Conservation (phyloP, 108 stramenopile genomes). For the Discostella pseudostelligera region DNA sequence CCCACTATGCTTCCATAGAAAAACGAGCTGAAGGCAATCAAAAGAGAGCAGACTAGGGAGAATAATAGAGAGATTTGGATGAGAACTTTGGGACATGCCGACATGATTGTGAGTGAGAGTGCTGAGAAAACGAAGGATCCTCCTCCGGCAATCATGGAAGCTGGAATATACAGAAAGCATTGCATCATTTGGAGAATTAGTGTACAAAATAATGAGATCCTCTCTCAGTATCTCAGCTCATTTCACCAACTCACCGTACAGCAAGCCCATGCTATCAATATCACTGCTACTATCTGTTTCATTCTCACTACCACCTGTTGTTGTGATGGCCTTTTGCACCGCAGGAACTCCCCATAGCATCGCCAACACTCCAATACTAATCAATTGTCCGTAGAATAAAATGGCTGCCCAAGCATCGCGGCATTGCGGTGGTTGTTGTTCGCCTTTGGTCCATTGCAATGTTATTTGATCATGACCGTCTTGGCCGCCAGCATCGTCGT, state of each 20-base stretch:
- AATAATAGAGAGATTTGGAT: constrained; percentile 68
- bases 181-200: neutral
- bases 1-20: constrained; percentile 34
- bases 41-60: constrained; percentile 32
- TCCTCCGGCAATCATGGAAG: constrained; percentile 22
- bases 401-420: constrained; percentile 58
- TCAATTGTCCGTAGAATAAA: constrained; percentile 62
- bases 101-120: constrained; percentile 65
- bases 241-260: constrained; percentile 18
- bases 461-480: too few species aligned
- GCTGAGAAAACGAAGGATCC: constrained; percentile 45
- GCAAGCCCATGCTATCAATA: constrained; percentile 26
- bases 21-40: constrained; percentile 44
- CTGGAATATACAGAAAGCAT: neutral
- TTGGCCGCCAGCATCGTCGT: too few species aligned
- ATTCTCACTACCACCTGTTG: neutral
- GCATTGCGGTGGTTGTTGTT: constrained; percentile 37
- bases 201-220: neutral
- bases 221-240: neutral
- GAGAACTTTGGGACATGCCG: constrained; percentile 51
- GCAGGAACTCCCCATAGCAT: constrained; percentile 22
- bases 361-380: constrained; percentile 43
- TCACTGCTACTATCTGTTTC: constrained; percentile 1
- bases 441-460: constrained; percentile 24
- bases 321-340: constrained; percentile 3